Conservation (phyloP, 495 filamentous ascomycete species). For the Hypoxylon lienhwacheense region DNA sequence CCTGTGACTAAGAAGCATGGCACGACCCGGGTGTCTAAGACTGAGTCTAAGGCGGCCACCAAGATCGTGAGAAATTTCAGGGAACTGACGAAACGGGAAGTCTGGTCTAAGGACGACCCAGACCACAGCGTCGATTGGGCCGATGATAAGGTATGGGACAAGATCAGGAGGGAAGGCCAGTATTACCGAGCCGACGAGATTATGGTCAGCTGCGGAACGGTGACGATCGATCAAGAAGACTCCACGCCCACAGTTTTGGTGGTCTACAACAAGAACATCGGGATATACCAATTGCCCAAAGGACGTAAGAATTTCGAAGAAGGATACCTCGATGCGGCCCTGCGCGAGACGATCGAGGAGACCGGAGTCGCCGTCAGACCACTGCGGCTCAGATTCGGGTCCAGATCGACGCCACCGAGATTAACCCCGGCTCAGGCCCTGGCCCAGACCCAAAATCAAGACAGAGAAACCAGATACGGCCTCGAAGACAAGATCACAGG, state of each 20-base stretch:
- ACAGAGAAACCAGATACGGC: slow-evolving; percentile 16
- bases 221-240: slow-evolving; percentile 44
- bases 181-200: slow-evolving; percentile 44
- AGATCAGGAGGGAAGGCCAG: slow-evolving; percentile 32
- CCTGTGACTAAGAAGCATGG: slow-evolving; percentile 12
- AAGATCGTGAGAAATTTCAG: slow-evolving; percentile 30
- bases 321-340: slow-evolving; percentile 42
- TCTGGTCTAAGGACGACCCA: slow-evolving; percentile 31
- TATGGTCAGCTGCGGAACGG: slow-evolving; percentile 50
- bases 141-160: slow-evolving; percentile 36
- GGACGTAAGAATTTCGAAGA: slow-evolving; percentile 51
- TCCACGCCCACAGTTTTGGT: slow-evolving; percentile 40
- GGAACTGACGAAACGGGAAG: slow-evolving; percentile 24
- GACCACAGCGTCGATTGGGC: slow-evolving; percentile 31
- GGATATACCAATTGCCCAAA: slow-evolving; percentile 52
- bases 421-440: slow-evolving; percentile 11
- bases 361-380: slow-evolving; percentile 45
- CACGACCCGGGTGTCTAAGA: slow-evolving; percentile 8
- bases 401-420: slow-evolving; percentile 38
- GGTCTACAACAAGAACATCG: slow-evolving; percentile 47
- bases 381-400: slow-evolving; percentile 42
- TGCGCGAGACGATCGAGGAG: slow-evolving; percentile 53
- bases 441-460: slow-evolving; percentile 4
- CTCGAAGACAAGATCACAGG: slow-evolving; percentile 34
- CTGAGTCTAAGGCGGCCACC: slow-evolving; percentile 8